Conservation (phyloP, 306 rosid genomes). For the Hippophae tibetana region DNA sequence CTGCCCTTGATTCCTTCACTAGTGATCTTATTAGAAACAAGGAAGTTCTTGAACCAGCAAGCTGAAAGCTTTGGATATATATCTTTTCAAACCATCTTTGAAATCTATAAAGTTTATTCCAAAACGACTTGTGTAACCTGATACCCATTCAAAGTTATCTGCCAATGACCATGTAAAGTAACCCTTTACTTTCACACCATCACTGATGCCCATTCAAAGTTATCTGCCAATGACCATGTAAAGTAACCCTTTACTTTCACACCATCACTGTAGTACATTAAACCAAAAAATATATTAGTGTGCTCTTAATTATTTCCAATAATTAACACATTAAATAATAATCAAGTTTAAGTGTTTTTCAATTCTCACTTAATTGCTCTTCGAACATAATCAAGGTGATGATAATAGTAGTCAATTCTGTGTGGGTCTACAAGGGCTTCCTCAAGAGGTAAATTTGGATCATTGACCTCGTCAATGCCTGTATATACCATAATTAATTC, state of each 20-base stretch:
- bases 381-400: conserved; percentile 40
- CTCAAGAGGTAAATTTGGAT: conserved; percentile 25
- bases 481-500: neutral
- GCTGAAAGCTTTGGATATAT: conserved; percentile 40
- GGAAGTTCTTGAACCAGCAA: conserved; percentile 40
- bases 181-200: conserved; percentile 47
- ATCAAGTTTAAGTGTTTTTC: too few relatives aligned
- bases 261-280: conserved; percentile 25
- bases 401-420: conserved; percentile 34
- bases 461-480: conserved; percentile 44
- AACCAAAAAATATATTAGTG: too few relatives aligned
- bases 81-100: conserved; percentile 30
- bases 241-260: conserved; percentile 49
- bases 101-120: conserved; percentile 45
- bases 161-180: conserved; percentile 55
- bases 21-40: neutral
- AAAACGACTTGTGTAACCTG: conserved; percentile 33
- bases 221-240: conserved; percentile 54
- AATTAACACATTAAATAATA: neutral
- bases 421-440: conserved; percentile 37
- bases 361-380: conserved; percentile 38
- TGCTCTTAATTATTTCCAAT: neutral
- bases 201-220: conserved; percentile 51
- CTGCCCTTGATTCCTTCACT: too few relatives aligned
- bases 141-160: conserved; percentile 53